phyloP scores from a whole-genome alignment of 169 alveolate genomes.

The Miamiensis avidus region DNA sequence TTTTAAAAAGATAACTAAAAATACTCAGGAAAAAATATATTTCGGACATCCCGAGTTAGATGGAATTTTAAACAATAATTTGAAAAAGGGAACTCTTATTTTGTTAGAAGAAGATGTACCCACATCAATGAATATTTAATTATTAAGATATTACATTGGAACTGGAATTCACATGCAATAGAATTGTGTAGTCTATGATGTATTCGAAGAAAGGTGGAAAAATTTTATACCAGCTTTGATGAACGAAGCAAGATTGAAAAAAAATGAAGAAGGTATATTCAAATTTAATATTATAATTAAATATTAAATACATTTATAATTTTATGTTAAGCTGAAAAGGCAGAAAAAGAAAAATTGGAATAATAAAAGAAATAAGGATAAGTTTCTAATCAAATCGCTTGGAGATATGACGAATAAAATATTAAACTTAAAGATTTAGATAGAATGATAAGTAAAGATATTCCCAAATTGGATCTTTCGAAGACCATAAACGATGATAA shows the following conservation, averaged over 20 bases:
- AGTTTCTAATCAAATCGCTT: slow-evolving; percentile 5
- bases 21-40: not conserved
- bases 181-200: slow-evolving; percentile 27
- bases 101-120: slow-evolving; percentile 47
- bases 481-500: slow-evolving; percentile 2
- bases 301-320: too few species aligned
- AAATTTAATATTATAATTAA: too few species aligned
- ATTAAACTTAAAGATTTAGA: slow-evolving; percentile 17
- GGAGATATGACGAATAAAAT: slow-evolving; percentile 16
- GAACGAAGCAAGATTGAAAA: slow-evolving; percentile 5
- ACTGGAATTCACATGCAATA: slow-evolving; percentile 23
- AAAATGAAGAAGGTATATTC: not conserved
- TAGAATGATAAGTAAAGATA: slow-evolving; percentile 2
- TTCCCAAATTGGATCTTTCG: slow-evolving; percentile 7
- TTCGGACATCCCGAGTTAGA: slow-evolving; percentile 50
- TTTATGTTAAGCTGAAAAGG: too few species aligned
- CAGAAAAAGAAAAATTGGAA: slow-evolving; percentile 18
- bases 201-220: slow-evolving; percentile 20
- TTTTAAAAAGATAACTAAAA: not conserved
- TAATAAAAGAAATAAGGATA: not conserved
- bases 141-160: slow-evolving; percentile 29
- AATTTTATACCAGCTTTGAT: slow-evolving; percentile 13
- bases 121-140: slow-evolving; percentile 37
- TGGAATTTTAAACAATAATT: slow-evolving; percentile 29
- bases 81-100: slow-evolving; percentile 36